Percentiles rank a stretch among this genome's conserved stretches.
phyloP scores from a whole-genome alignment of 306 rosid genomes.

The Ochetophila trinervis region DNA sequence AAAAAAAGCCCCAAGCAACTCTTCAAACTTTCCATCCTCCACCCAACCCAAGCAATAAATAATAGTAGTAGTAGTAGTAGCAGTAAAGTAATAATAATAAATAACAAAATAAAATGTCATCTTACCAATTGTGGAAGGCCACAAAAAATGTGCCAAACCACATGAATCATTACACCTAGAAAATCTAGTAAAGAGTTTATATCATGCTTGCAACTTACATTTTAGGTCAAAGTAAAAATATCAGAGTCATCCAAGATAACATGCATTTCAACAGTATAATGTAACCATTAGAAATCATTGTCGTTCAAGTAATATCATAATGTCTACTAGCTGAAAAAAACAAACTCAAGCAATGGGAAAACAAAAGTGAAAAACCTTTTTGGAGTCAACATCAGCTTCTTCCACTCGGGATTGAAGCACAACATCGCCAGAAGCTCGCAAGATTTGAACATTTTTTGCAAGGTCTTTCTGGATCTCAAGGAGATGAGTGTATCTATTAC shows the following conservation, averaged over 20 bases:
- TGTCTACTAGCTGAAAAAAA: not conserved
- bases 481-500: conserved; percentile 85
- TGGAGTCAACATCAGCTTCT: conserved; percentile 53
- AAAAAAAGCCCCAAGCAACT: too few relatives aligned
- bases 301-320: not conserved
- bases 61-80: too few relatives aligned
- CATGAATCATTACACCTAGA: too few relatives aligned
- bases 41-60: too few relatives aligned
- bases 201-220: too few relatives aligned
- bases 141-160: too few relatives aligned
- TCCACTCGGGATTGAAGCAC: conserved; percentile 59
- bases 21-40: too few relatives aligned
- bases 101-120: too few relatives aligned
- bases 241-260: not conserved
- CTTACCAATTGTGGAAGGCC: too few relatives aligned
- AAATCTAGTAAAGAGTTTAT: too few relatives aligned
- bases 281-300: not conserved
- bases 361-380: conserved; percentile 49
- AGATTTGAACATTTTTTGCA: conserved; percentile 66
- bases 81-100: too few relatives aligned
- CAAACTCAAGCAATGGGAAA: conserved; percentile 4
- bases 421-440: conserved; percentile 64
- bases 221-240: too few relatives aligned
- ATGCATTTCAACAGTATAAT: not conserved
- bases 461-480: conserved; percentile 91